Conservation (phyloP, 1,139 yeast species). For the Yamadazyma membranifaciens region DNA sequence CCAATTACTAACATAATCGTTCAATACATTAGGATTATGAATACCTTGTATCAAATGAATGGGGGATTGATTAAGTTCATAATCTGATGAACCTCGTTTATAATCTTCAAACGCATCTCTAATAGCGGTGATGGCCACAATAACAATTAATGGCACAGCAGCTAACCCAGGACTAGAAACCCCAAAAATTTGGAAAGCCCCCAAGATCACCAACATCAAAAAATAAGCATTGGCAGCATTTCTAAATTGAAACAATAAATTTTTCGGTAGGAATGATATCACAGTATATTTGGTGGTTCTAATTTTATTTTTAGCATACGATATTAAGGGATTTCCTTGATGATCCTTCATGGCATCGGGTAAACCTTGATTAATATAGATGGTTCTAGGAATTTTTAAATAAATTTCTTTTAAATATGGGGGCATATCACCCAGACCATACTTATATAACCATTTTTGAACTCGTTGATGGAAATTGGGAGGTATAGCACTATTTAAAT, state of each 20-base stretch:
- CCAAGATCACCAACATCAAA: constrained; percentile 75
- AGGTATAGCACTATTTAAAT: constrained; percentile 27
- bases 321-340: constrained; percentile 55
- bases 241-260: constrained; percentile 72
- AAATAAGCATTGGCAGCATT: constrained; percentile 91
- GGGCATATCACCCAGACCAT: constrained; percentile 36
- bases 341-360: constrained; percentile 32
- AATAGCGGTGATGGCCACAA: constrained; percentile 81
- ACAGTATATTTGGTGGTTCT: constrained; percentile 97
- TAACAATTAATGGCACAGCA: constrained; percentile 91
- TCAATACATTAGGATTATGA: constrained; percentile 74
- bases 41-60: constrained; percentile 75
- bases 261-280: constrained; percentile 81
- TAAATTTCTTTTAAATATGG: constrained; percentile 35
- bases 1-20: constrained; percentile 64
- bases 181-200: constrained; percentile 88
- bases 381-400: constrained; percentile 32
- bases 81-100: constrained; percentile 74
- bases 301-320: constrained; percentile 83
- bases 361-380: constrained; percentile 37
- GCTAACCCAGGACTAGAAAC: constrained; percentile 86
- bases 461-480: constrained; percentile 31
- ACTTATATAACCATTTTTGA: constrained; percentile 27
- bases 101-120: constrained; percentile 96
- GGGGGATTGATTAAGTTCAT: constrained; percentile 82